phyloP scores from a whole-genome alignment of 768 basidiomycete species.

The Mrakia blollopis region DNA sequence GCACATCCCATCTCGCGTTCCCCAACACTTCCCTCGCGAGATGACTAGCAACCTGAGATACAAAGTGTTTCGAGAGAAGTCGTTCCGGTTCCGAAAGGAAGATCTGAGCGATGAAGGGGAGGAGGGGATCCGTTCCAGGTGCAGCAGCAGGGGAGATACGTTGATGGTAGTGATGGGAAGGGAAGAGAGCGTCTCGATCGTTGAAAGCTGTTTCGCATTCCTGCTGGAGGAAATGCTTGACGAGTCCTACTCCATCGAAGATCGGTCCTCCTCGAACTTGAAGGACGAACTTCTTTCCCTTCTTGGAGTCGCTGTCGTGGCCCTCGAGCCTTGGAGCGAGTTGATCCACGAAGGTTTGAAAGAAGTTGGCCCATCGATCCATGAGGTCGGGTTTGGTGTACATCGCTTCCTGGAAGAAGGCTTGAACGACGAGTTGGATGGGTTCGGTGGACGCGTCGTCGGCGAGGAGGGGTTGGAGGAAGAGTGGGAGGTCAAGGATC shows the following conservation, averaged over 20 bases:
- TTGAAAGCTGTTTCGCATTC: not conserved
- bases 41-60: not conserved
- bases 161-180: not conserved
- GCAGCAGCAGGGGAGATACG: not conserved
- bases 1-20: not conserved
- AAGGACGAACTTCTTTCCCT: not conserved
- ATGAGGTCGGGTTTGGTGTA: not conserved
- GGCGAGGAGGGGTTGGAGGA: not conserved
- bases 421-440: not conserved
- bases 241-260: not conserved
- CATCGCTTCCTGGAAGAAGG: not conserved
- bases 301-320: no score
- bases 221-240: not conserved
- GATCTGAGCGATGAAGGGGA: not conserved
- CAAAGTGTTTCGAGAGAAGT: not conserved
- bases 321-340: not conserved
- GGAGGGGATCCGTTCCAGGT: not conserved
- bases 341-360: not conserved
- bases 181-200: not conserved
- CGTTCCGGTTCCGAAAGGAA: not conserved
- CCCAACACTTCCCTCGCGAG: not conserved
- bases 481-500: not conserved
- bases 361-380: not conserved
- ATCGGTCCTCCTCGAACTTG: not conserved
- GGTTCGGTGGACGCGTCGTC: not conserved